Percentiles rank a stretch among this genome's conserved stretches.
Evolutionary conservation across 805 yeast genomes (phyloP).

Genomic region (Candida loeiensis): DNA sequence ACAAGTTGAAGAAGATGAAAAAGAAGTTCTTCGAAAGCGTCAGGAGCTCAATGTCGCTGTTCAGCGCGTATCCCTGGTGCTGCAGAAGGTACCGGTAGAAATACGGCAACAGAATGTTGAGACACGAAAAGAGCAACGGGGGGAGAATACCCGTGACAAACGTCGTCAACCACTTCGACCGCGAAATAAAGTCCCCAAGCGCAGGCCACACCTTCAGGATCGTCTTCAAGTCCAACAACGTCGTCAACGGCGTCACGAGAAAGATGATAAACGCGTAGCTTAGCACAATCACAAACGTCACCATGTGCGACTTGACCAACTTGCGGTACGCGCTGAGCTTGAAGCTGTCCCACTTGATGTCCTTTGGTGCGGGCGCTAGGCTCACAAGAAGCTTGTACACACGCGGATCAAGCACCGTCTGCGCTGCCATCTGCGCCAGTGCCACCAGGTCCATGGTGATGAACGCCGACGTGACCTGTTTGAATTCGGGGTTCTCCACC

Average conservation of each 20-base stretch:
- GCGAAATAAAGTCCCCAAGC: slow-evolving; percentile 49
- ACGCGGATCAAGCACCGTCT: slow-evolving; percentile 43
- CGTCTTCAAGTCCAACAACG: slow-evolving; percentile 53
- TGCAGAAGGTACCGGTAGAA: slow-evolving; percentile 49
- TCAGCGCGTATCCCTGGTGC: slow-evolving; percentile 51
- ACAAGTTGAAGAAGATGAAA: slow-evolving; percentile 58
- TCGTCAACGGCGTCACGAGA: slow-evolving; percentile 54
- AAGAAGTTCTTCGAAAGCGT: slow-evolving; percentile 57
- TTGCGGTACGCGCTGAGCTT: slow-evolving; percentile 37
- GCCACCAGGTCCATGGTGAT: slow-evolving; percentile 48
- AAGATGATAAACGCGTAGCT: slow-evolving; percentile 52
- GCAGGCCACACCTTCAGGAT: slow-evolving; percentile 58
- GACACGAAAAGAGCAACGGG: slow-evolving; percentile 53
- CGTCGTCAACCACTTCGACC: slow-evolving; percentile 50
- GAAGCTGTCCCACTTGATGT: slow-evolving; percentile 45
- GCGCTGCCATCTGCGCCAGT: slow-evolving; percentile 49
- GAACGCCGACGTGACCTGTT: slow-evolving; percentile 44
- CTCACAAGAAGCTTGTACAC: slow-evolving; percentile 40
- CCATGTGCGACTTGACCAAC: slow-evolving; percentile 35
- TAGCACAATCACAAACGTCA: slow-evolving; percentile 43
- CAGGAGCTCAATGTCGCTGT: slow-evolving; percentile 57
- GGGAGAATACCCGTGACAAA: slow-evolving; percentile 62
- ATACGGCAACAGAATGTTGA: slow-evolving; percentile 53
- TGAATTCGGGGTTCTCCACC: slow-evolving; percentile 28
- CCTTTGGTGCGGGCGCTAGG: slow-evolving; percentile 47